Conservation (phyloP, 169 alveolate genomes). For the Eimeria acervulina region DNA sequence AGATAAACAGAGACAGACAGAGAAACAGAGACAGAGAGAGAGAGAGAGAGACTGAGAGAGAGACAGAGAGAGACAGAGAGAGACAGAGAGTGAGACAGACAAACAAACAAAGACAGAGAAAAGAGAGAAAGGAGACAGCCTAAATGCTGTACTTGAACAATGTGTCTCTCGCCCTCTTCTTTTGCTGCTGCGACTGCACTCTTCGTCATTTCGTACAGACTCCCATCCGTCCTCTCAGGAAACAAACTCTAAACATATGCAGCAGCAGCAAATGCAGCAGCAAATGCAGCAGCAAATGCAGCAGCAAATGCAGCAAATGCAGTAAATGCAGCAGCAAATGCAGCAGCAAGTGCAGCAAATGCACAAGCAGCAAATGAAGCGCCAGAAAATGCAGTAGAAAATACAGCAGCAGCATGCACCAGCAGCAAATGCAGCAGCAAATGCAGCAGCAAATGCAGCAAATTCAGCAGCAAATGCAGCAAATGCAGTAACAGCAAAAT, state of each 20-base stretch:
- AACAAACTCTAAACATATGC: not conserved
- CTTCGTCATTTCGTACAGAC: slow-evolving; percentile 19
- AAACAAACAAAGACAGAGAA: too few species aligned
- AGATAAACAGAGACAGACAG: too few species aligned
- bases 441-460: not conserved
- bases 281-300: slow-evolving; percentile 5
- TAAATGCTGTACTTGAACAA: not conserved
- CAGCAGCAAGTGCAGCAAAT: slow-evolving; percentile 48
- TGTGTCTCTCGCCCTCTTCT: too few species aligned
- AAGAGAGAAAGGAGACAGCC: not conserved
- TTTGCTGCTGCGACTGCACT: slow-evolving; percentile 35
- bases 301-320: not conserved
- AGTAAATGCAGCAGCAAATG: slow-evolving; percentile 12
- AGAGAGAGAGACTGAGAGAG: not conserved
- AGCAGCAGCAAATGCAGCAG: slow-evolving; percentile 54
- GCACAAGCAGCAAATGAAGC: too few species aligned
- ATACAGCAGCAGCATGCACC: not conserved
- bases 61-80: too few species aligned
- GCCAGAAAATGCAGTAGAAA: too few species aligned
- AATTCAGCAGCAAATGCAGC: too few species aligned
- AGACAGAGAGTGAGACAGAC: not conserved
- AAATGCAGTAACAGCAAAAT: too few species aligned
- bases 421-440: slow-evolving; percentile 26
- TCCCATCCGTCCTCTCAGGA: not conserved
- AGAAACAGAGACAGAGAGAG: too few species aligned